phyloP scores from a whole-genome alignment of 495 filamentous ascomycete species.

The Staphylotrichum tortipilum region DNA sequence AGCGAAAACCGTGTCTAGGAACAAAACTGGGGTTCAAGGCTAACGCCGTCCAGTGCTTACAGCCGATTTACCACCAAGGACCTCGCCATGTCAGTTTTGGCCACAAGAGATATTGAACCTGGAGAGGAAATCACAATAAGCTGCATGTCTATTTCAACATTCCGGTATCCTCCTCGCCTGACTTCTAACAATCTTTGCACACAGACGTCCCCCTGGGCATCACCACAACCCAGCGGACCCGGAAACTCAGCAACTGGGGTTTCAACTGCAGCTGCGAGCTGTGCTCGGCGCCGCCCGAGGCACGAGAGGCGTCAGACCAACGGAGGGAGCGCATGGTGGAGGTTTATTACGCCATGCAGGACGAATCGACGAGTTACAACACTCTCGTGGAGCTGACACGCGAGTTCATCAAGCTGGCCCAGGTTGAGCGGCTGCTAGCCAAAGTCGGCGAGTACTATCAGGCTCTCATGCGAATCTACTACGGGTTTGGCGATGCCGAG shows the following conservation, averaged over 20 bases:
- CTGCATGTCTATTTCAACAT: no score
- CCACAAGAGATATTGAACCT: constrained; percentile 23
- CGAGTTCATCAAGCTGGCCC: constrained; percentile 22
- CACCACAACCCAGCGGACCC: constrained; percentile 16
- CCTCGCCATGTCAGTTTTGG: constrained; percentile 26
- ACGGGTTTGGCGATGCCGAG: constrained; percentile 17
- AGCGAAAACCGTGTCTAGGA: background rate
- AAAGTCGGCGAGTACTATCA: constrained; percentile 28
- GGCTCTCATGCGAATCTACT: constrained; percentile 22
- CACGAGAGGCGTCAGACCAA: constrained; percentile 17
- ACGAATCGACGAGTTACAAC: constrained; percentile 8
- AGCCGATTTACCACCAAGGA: constrained; percentile 20
- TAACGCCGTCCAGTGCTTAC: constrained; percentile 17
- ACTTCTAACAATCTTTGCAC: no score
- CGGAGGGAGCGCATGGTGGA: constrained; percentile 22
- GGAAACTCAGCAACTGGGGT: constrained; percentile 23
- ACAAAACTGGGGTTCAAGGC: background rate
- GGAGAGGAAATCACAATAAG: constrained; percentile 34
- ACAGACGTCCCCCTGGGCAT: constrained; percentile 17
- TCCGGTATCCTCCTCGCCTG: no score
- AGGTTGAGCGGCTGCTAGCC: constrained; percentile 22
- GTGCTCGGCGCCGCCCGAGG: constrained; percentile 17
- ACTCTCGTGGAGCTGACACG: constrained; percentile 14
- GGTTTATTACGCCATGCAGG: constrained; percentile 18
- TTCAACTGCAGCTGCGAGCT: constrained; percentile 31